Percentiles rank a stretch among this genome's conserved stretches.
Evolutionary conservation across 148 eudicot species (phyloP).

Genomic region (Rhododendron kiyosumense): DNA sequence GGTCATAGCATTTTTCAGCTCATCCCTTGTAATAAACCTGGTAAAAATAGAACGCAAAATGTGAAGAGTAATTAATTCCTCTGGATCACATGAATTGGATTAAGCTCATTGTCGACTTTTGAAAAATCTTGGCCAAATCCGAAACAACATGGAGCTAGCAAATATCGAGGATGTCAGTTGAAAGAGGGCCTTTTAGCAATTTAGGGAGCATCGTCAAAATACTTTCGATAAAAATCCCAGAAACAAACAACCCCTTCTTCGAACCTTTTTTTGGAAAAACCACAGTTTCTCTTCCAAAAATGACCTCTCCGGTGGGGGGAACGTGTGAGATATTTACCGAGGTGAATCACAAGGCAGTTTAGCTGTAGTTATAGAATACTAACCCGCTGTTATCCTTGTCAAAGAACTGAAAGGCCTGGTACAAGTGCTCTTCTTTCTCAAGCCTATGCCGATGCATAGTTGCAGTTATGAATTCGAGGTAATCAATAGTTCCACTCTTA

Average conservation of each 20-base stretch:
- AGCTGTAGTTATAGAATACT: not conserved
- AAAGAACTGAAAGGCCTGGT: slow-evolving; percentile 70
- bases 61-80: not conserved
- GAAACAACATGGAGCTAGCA: not conserved
- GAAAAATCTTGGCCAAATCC: not conserved
- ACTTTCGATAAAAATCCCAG: not conserved
- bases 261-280: not conserved
- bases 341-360: not conserved
- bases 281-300: not conserved
- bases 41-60: not conserved
- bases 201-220: not conserved
- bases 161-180: too few species aligned
- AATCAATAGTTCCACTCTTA: slow-evolving; percentile 80
- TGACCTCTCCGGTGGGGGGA: not conserved
- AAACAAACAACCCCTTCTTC: not conserved
- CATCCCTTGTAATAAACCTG: slow-evolving; percentile 86
- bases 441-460: slow-evolving; percentile 72
- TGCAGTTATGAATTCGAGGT: slow-evolving; percentile 73
- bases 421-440: slow-evolving; percentile 64
- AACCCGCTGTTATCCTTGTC: slow-evolving; percentile 79
- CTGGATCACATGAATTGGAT: not conserved
- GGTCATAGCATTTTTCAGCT: slow-evolving; percentile 68
- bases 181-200: too few species aligned
- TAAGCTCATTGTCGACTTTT: not conserved
- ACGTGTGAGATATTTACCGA: not conserved